Evolutionary conservation across 495 filamentous ascomycete species (phyloP), one percentile per base, ranked within the genome.

Genomic region (Penicillium bialowiezense): DNA sequence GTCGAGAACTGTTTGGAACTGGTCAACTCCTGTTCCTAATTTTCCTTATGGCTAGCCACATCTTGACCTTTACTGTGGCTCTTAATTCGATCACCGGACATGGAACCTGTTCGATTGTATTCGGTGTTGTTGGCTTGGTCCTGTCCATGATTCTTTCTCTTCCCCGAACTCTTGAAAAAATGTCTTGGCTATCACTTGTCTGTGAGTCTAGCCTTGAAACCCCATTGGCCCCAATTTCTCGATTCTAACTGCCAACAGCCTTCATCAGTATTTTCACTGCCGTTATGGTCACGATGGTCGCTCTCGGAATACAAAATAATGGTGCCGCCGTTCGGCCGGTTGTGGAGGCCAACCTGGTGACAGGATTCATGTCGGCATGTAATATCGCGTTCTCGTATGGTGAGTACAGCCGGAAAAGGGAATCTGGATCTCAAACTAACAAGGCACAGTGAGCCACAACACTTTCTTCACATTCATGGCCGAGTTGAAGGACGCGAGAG

Each of bases 41-140:
- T 34, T 88, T 90, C 66, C 77, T 85, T 47, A 82, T 85, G 68
- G 85, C 74, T 26, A 83, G 81, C 15, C 87, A 90, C 60, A 72
- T 88, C 38, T 65, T 89, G 40, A 85, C 82, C 0, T 87, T 87
- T 59, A 76, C 73, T n/a, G 85, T 89, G 55, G 80, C 80, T 62
- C 75, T 88, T 62, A 81, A 82, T 36, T 78, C 72, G 19, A 56
- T 89, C 24, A 80, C 82, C 3, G 58, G 78, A 1, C 75, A 86
- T 58, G 78, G 65, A 1, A 63, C 72, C 1, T 90, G 87, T 61
- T 81, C 83, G 1, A 77, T 89, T 42, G 69, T 81, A 0, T 90
- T 84, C 56, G 75, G 74, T 5, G 58, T 85, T 33, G 71, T 84
- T 26, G 87, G 84, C 3, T 64, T 81, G 36, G 57, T 82, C 24